These are phyloP conservation scores for Moesziomyces aphidis DNA, from an alignment of 1,284 basidiomycete species.

Conservation along the genomic window DNA sequence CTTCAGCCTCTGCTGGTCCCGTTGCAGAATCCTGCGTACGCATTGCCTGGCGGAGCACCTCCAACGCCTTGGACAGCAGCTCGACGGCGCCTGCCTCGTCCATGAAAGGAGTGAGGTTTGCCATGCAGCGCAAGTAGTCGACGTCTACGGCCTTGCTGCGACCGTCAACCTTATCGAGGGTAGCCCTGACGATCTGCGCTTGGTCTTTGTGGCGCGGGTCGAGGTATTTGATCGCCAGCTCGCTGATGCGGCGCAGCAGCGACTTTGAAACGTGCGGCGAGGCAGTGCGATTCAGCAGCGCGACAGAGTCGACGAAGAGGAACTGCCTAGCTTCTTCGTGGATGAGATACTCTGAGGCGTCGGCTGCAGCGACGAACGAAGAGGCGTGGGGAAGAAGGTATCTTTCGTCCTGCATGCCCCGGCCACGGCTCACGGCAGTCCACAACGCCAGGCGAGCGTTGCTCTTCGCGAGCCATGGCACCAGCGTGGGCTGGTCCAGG, in stretches of 20 bases:
- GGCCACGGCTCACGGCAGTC: conserved; percentile 18
- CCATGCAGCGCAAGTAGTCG: conserved; percentile 8
- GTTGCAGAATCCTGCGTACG: not conserved
- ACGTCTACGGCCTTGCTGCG: not conserved
- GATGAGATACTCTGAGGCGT: conserved; percentile 9
- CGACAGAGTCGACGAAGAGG: conserved; percentile 20
- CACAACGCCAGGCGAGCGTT: conserved; percentile 24
- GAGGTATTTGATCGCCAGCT: conserved; percentile 15
- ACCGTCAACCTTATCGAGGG: not conserved
- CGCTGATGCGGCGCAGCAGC: conserved; percentile 13
- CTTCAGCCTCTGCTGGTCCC: not conserved
- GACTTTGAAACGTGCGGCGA: not conserved
- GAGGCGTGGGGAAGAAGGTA: not conserved
- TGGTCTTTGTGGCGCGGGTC: conserved; percentile 22
- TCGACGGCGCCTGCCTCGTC: conserved; percentile 3
- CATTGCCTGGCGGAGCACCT: not conserved
- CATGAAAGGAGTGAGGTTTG: conserved; percentile 24
- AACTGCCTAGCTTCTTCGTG: conserved; percentile 16
- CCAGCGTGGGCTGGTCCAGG: not conserved
- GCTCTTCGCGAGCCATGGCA: conserved; percentile 13
- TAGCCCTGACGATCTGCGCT: conserved; percentile 8
- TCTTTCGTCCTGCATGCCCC: not conserved
- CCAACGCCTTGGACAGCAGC: conserved; percentile 1
- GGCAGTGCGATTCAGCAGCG: not conserved
- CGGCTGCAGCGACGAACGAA: conserved; percentile 20